These are phyloP conservation scores for Penicillium italicum DNA, from an alignment of 2,329 filamentous ascomycete species.

Conservation along the genomic window DNA sequence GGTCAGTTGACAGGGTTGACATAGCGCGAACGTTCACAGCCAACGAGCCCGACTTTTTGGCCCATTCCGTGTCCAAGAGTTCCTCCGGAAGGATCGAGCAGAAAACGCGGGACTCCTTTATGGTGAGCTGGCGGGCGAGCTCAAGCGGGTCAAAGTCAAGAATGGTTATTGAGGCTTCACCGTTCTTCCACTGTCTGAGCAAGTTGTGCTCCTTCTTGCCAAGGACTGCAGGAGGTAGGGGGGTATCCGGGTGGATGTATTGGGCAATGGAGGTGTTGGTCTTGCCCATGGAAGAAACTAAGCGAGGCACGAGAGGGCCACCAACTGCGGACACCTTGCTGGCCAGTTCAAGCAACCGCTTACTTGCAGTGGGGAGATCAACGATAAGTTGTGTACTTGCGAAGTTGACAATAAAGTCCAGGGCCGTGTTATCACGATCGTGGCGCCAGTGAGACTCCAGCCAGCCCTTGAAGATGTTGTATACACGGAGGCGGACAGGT, in stretches of 20 bases:
- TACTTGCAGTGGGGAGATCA: conserved; percentile 71
- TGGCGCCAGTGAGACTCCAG: conserved; percentile 92
- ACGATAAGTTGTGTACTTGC: conserved; percentile 67
- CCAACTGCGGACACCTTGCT: conserved; percentile 72
- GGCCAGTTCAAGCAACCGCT: conserved; percentile 73
- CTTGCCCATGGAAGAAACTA: conserved; percentile 84
- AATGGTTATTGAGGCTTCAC: conserved; percentile 67
- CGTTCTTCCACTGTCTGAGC: conserved; percentile 70
- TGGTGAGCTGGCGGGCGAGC: conserved; percentile 83
- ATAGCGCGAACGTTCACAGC: conserved; percentile 91
- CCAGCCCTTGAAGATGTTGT: conserved; percentile 97
- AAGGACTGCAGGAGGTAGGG: conserved; percentile 66
- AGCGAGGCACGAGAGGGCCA: conserved; percentile 72
- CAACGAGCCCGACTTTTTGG: conserved; percentile 74
- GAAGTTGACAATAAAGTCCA: conserved; percentile 74
- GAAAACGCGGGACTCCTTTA: conserved; percentile 88
- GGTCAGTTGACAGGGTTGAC: conserved; percentile 85
- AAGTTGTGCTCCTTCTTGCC: conserved; percentile 72
- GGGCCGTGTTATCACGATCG: conserved; percentile 70
- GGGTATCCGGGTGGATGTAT: conserved; percentile 67
- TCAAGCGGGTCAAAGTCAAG: conserved; percentile 90
- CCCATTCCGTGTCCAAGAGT: conserved; percentile 88
- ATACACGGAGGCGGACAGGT: conserved; percentile 84
- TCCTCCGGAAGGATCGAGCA: conserved; percentile 90
- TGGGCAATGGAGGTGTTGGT: conserved; percentile 71